phyloP scores from a whole-genome alignment of 176 grass and related monocot genomes.

The Aegilops umbellulata region DNA sequence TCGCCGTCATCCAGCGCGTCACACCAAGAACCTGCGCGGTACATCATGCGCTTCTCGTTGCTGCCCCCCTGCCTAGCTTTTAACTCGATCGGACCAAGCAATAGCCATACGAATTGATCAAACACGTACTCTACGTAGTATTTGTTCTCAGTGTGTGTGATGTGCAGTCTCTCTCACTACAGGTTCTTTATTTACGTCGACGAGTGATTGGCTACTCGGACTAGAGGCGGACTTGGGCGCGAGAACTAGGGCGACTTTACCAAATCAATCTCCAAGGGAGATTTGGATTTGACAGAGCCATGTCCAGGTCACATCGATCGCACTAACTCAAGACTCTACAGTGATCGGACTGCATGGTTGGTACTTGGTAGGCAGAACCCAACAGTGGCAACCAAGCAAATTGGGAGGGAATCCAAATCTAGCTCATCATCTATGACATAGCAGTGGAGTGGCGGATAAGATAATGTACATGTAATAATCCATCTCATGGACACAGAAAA shows the following conservation, averaged over 20 bases:
- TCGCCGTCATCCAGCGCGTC: not conserved
- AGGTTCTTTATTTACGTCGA: constrained; percentile 7
- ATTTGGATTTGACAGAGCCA: not conserved
- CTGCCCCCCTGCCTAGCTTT: not conserved
- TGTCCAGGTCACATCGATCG: constrained; percentile 20
- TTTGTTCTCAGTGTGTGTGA: not conserved
- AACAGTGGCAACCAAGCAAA: not conserved
- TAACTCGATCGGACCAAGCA: not conserved
- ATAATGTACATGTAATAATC: constrained; percentile 56
- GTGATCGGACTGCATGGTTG: constrained; percentile 1
- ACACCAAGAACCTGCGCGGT: not conserved
- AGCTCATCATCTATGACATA: constrained; percentile 26
- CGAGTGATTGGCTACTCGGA: constrained; percentile 12
- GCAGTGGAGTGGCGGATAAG: not conserved
- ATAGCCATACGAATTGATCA: not conserved
- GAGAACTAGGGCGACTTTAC: constrained; percentile 3
- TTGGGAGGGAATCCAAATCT: constrained; percentile 34
- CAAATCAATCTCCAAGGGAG: not conserved
- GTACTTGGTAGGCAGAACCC: not conserved
- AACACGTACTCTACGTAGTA: not conserved
- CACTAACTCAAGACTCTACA: constrained; percentile 3
- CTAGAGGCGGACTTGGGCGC: constrained; percentile 21
- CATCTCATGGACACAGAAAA: not conserved
- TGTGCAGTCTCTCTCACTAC: not conserved
- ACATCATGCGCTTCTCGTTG: not conserved